phyloP scores from a whole-genome alignment of 371 early-diverging fungal genomes.

The Saksenaea oblongispora region DNA sequence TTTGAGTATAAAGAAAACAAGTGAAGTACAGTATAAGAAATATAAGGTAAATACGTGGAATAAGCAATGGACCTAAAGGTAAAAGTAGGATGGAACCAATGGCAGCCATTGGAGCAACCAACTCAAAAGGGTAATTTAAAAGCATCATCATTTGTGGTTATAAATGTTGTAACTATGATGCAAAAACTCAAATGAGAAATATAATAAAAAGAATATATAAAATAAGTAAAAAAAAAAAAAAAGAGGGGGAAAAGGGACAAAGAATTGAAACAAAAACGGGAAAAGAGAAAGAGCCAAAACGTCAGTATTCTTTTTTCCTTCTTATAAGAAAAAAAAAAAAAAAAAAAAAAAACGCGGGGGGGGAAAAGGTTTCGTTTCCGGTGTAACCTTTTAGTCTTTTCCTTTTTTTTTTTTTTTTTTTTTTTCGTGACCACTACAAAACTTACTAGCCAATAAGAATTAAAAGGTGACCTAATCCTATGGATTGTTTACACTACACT shows the following conservation, averaged over 20 bases:
- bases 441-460: slow-evolving; percentile 2
- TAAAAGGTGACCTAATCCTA: too few species aligned
- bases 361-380: neutral
- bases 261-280: slow-evolving; percentile 8
- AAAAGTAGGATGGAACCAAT: slow-evolving; percentile 50
- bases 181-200: neutral
- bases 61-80: slow-evolving; percentile 50
- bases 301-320: slow-evolving; percentile 1
- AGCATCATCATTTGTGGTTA: slow-evolving; percentile 8
- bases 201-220: slow-evolving; percentile 6
- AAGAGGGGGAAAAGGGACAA: slow-evolving; percentile 4
- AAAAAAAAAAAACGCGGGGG: slow-evolving; percentile 6
- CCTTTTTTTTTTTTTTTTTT: neutral
- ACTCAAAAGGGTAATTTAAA: slow-evolving; percentile 47
- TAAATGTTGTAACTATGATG: neutral
- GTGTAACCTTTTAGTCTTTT: neutral
- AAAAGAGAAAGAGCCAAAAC: slow-evolving; percentile 6
- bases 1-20: slow-evolving; percentile 50
- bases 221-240: slow-evolving; percentile 8
- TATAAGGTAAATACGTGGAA: slow-evolving; percentile 53
- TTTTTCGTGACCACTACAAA: slow-evolving; percentile 1
- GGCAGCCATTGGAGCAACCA: slow-evolving; percentile 56
- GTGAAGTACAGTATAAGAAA: slow-evolving; percentile 55
- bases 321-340: slow-evolving; percentile 7
- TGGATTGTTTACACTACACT: too few species aligned